phyloP scores from a whole-genome alignment of 208 protist species.

The Leishmania amazonensis region DNA sequence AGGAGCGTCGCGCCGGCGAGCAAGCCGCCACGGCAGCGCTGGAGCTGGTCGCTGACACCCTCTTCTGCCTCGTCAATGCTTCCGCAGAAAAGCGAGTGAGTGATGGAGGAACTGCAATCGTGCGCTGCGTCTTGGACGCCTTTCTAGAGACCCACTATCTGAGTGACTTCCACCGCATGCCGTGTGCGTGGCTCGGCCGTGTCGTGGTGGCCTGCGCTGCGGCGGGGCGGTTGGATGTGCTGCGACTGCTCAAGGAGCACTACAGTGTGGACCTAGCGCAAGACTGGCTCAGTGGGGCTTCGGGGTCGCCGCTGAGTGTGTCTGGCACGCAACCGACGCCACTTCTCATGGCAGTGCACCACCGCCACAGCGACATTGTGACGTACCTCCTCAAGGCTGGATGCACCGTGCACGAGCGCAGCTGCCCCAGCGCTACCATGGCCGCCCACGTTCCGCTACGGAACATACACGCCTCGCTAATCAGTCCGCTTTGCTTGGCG shows the following conservation, averaged over 20 bases:
- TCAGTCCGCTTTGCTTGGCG: slow-evolving; percentile 66
- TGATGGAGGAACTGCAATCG: slow-evolving; percentile 8
- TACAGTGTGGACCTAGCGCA: slow-evolving; percentile 40
- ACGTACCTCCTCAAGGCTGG: slow-evolving; percentile 54
- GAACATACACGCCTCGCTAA: slow-evolving; percentile 26
- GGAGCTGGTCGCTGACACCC: slow-evolving; percentile 14
- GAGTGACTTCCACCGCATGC: slow-evolving; percentile 25
- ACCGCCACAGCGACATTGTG: slow-evolving; percentile 40
- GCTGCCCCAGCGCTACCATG: slow-evolving; percentile 21
- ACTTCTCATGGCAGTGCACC: slow-evolving; percentile 45
- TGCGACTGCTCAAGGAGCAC: slow-evolving; percentile 43
- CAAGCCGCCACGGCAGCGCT: slow-evolving; percentile 11
- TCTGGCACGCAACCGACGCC: slow-evolving; percentile 2
- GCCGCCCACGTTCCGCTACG: slow-evolving; percentile 22
- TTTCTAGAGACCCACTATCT: slow-evolving; percentile 24
- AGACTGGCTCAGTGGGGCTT: not conserved
- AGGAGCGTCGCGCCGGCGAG: not conserved
- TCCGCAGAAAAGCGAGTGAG: not conserved
- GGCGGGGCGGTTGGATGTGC: slow-evolving; percentile 38
- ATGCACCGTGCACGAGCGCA: slow-evolving; percentile 32
- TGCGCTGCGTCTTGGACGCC: slow-evolving; percentile 31
- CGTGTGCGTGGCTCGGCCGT: slow-evolving; percentile 41
- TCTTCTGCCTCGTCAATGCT: slow-evolving; percentile 9
- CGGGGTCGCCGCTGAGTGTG: not conserved
- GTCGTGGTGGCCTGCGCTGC: slow-evolving; percentile 51